phyloP scores from a whole-genome alignment of 768 basidiomycete species.

The Boletus sp. region DNA sequence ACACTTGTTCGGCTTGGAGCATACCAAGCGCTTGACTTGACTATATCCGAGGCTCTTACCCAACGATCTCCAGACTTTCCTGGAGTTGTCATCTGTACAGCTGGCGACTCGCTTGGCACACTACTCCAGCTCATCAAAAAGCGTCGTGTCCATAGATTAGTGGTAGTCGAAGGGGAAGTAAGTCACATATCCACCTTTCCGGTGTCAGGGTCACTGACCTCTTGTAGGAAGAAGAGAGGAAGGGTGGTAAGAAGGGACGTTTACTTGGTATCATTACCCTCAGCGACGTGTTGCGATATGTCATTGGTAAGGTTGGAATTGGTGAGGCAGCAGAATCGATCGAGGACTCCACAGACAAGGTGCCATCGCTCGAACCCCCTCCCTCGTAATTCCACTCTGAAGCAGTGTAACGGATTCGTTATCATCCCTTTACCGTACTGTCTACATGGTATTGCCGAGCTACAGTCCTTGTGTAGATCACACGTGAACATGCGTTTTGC shows the following conservation, averaged over 20 bases:
- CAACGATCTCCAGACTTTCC: conserved; percentile 94
- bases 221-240: conserved; percentile 70
- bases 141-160: conserved; percentile 88
- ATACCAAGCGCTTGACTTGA: conserved; percentile 94
- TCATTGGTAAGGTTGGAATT: conserved; percentile 64
- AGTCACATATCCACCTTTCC: conserved; percentile 16
- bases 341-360: conserved; percentile 26
- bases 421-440: conserved; percentile 1
- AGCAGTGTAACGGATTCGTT: not conserved
- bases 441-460: not conserved
- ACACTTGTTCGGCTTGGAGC: conserved; percentile 92
- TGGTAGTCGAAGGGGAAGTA: conserved; percentile 92
- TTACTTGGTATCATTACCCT: conserved; percentile 85
- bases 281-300: conserved; percentile 82
- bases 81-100: conserved; percentile 94
- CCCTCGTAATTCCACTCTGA: conserved; percentile 7
- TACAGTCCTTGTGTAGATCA: conserved; percentile 12
- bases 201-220: not conserved
- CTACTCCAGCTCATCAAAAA: conserved; percentile 90
- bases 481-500: conserved; percentile 10
- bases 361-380: conserved; percentile 15
- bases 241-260: conserved; percentile 78
- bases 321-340: conserved; percentile 41
- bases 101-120: conserved; percentile 86
- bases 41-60: conserved; percentile 86